Evolutionary conservation across 192 early-diverging fungal species (phyloP).

Genomic region (Rhizoclosmatium globosum): DNA sequence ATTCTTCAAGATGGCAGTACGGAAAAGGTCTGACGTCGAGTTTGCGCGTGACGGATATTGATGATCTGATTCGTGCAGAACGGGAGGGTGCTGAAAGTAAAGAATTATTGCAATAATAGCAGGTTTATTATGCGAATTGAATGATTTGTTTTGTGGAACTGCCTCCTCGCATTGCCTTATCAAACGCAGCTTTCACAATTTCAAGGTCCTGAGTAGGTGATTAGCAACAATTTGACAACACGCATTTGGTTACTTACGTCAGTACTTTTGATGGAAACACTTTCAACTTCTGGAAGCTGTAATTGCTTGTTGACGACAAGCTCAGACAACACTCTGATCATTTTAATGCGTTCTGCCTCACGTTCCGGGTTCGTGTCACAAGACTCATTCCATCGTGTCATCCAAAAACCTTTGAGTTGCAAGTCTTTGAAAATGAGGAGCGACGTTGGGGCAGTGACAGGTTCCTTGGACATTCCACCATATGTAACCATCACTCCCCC

Average conservation of each 20-base stretch:
- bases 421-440: constrained; percentile 88
- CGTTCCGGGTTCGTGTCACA: neutral
- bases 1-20: too few relatives aligned
- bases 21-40: too few relatives aligned
- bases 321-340: constrained; percentile 66
- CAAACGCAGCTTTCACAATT: constrained; percentile 11
- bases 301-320: constrained; percentile 60
- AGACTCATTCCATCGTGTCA: constrained; percentile 82
- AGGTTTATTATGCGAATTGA: neutral
- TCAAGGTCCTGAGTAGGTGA: constrained; percentile 1
- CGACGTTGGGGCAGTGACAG: constrained; percentile 84
- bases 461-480: constrained; percentile 91
- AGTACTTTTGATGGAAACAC: neutral
- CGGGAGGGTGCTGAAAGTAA: too few relatives aligned
- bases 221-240: neutral
- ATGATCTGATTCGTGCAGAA: too few relatives aligned
- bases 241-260: neutral
- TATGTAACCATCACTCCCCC: constrained; percentile 83
- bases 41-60: too few relatives aligned
- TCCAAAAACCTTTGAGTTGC: constrained; percentile 85
- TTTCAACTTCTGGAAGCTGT: constrained; percentile 44
- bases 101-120: too few relatives aligned
- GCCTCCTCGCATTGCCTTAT: constrained; percentile 9
- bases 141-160: neutral
- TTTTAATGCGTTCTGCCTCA: constrained; percentile 47